Evolutionary conservation across 257 asterid species (phyloP).

Genomic region (Thymus quinquecostatus): DNA sequence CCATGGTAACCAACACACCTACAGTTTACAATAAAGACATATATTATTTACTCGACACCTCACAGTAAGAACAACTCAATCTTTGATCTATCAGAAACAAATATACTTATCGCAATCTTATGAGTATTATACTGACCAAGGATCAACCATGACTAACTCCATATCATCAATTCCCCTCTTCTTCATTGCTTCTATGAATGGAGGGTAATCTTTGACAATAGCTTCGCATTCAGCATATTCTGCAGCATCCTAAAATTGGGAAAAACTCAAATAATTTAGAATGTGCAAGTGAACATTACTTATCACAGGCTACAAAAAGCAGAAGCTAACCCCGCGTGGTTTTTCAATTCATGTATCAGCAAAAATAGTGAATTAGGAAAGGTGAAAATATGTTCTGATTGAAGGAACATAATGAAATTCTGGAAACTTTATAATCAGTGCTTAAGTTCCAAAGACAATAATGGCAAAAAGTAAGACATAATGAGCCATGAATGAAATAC

Average conservation of each 20-base stretch:
- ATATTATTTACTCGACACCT: not conserved
- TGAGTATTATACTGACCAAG: conserved; percentile 62
- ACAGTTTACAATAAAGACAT: conserved; percentile 34
- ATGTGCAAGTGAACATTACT: conserved; percentile 15
- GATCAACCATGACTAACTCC: conserved; percentile 99
- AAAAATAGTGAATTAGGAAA: not conserved
- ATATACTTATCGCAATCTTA: conserved; percentile 6
- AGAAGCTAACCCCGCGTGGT: not conserved
- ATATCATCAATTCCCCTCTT: conserved; percentile 97
- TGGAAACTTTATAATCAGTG: not conserved
- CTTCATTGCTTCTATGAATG: conserved; percentile 94
- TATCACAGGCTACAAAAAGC: not conserved
- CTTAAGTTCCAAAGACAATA: conserved; percentile 10
- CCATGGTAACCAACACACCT: conserved; percentile 96
- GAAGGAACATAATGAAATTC: not conserved
- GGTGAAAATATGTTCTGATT: not conserved
- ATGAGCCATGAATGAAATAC: conserved; percentile 40
- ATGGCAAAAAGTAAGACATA: conserved; percentile 1
- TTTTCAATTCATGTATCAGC: not conserved
- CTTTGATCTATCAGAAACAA: not conserved
- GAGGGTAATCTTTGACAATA: conserved; percentile 84
- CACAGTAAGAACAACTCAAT: no score
- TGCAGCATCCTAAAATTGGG: conserved; percentile 73
- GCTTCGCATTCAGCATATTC: conserved; percentile 99
- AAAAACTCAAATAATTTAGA: conserved; percentile 2